Base-by-base conservation (phyloP, 2,329 filamentous ascomycete genomes). In the Chrysoporthe deuterocubensis region DNA sequence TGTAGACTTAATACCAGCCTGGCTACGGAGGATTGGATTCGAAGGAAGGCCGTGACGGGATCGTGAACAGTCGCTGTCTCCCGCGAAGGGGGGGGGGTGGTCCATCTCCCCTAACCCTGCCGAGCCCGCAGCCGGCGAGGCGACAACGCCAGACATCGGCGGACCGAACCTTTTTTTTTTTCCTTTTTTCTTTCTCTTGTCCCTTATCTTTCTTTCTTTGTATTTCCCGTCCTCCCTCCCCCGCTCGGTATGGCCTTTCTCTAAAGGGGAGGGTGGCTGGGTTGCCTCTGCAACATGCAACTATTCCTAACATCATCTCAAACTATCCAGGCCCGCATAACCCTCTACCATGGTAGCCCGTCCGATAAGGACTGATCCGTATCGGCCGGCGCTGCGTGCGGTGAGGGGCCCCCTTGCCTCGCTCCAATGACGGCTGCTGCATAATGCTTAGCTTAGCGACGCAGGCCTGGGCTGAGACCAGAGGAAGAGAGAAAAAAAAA, bases 111-210 rank as follows among this genome's bases (percentile, higher is more conserved):
- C 54, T 57, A 57, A 57, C 54, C 54, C 54, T 57, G 34, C 32
- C 7, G 8, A 46, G 4, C 13, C 26, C 52, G 52, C 52, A 57
- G 2, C 21, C 48, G 48, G 48, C 48, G 48, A 26, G n/a, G 26
- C 48, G 46, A 21, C n/a, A 48, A 37, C 26, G 18, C 21, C 32
- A 11, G 37, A 21, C 11, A 13, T 21, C 59, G 32, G 59, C 60
- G 60, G 60, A 62, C 60, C 60, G 60, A 62, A 21, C 43, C 44
- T 62, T 37, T 18, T 62, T 37, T 37, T 6, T 56, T 3, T 18
- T 21, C 21, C 21, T 18, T n/a, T 11, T 52, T 7, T n/a, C 8
- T n/a, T 7, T 52, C 8, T 21, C 21, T 52, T 26, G 26, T 26
- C 26, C 26, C n/a, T 9, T 9, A 4, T n/a, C 18, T 52, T 56